Percentiles rank a stretch among this genome's conserved stretches.
Evolutionary conservation across 75 land plant genomes (phyloP).

Genomic region (Larix kaempferi): DNA sequence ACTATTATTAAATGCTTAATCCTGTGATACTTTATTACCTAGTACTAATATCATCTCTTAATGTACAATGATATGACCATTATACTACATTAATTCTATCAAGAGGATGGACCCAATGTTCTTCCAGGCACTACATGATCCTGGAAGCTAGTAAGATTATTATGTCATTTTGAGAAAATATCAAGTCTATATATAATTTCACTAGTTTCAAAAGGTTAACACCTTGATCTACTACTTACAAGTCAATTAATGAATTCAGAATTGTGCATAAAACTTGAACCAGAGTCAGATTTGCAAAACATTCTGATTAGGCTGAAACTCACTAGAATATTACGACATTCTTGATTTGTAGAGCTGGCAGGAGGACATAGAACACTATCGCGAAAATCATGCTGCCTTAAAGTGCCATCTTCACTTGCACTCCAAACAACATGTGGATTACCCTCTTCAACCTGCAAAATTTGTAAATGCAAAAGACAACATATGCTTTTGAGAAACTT

Average conservation of each 20-base stretch:
- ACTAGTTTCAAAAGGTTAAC: background rate
- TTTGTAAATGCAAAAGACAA: background rate
- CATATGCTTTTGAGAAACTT: no score
- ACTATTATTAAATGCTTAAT: no score
- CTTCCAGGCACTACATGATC: background rate
- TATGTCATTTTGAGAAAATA: background rate
- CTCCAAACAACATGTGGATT: conserved; percentile 99
- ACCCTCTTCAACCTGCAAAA: conserved; percentile 92
- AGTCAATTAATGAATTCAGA: background rate
- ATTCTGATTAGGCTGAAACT: conserved; percentile 17
- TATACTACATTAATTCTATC: background rate
- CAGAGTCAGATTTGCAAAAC: background rate
- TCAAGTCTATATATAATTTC: background rate
- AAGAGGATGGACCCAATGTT: background rate
- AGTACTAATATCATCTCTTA: no score
- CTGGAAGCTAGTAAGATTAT: background rate
- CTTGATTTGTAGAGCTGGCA: conserved; percentile 72
- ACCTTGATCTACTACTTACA: background rate
- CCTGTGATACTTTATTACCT: no score
- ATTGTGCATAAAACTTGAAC: background rate
- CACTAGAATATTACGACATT: conserved; percentile 95
- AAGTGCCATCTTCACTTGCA: conserved; percentile 99
- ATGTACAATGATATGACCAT: no score
- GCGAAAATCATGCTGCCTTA: conserved; percentile 97
- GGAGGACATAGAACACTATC: conserved; percentile 82